Conservation (phyloP, 169 alveolate species). For the Prorocentrum cordatum region DNA sequence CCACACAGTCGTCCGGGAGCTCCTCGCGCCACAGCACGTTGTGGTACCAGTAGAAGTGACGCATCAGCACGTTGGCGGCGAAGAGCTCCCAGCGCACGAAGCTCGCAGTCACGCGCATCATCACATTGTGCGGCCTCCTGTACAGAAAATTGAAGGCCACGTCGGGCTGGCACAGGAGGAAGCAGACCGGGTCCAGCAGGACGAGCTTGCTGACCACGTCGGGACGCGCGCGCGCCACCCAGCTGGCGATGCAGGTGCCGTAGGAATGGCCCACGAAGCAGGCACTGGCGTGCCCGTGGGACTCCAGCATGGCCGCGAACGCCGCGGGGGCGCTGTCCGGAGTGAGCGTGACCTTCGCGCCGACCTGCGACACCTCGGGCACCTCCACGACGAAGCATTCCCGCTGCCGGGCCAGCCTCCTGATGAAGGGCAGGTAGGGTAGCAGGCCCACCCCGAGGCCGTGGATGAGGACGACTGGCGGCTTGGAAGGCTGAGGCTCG, state of each 20-base stretch:
- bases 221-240: constrained; percentile 10
- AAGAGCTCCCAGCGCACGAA: constrained; percentile 47
- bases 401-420: no score
- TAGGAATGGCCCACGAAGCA: constrained; percentile 21
- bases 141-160: constrained; percentile 43
- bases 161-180: constrained; percentile 41
- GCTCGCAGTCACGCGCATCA: background rate
- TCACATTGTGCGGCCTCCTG: background rate
- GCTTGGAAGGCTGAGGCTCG: no score
- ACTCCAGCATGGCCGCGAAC: constrained; percentile 4
- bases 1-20: constrained; percentile 19
- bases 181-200: constrained; percentile 14
- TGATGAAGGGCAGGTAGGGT: no score
- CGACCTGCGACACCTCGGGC: constrained; percentile 35
- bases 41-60: constrained; percentile 55
- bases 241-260: constrained; percentile 44
- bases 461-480: no score
- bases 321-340: background rate
- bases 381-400: constrained; percentile 19
- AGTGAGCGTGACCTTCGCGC: background rate
- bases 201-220: background rate
- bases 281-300: constrained; percentile 35
- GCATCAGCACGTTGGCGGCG: constrained; percentile 47
- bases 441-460: no score
- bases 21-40: constrained; percentile 46